phyloP scores from a whole-genome alignment of 768 basidiomycete species.

The Lentinula lateritia region DNA sequence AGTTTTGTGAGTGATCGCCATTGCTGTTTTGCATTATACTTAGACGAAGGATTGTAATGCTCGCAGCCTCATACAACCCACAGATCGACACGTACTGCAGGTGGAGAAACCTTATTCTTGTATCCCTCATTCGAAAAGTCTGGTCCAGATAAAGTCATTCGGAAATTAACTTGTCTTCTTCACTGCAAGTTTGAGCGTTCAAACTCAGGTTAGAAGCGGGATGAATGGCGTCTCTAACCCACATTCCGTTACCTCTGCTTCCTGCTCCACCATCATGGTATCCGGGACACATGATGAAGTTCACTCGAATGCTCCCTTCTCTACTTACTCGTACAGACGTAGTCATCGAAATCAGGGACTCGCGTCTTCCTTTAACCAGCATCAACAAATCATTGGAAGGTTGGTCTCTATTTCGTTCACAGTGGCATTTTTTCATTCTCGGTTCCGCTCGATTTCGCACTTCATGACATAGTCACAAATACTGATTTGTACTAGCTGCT shows the following conservation, averaged over 20 bases:
- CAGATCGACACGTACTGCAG: background rate
- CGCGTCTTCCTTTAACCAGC: slow-evolving; percentile 87
- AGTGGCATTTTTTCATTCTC: background rate
- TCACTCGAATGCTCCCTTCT: slow-evolving; percentile 68
- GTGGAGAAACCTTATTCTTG: background rate
- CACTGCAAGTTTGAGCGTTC: background rate
- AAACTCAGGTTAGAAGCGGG: background rate
- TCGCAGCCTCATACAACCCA: background rate
- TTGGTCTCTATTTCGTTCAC: slow-evolving; percentile 24
- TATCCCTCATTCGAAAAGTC: background rate
- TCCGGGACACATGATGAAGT: slow-evolving; percentile 93
- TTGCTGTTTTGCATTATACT: no score
- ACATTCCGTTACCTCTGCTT: slow-evolving; percentile 38
- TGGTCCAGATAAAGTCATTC: background rate
- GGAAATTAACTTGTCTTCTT: background rate
- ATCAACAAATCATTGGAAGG: slow-evolving; percentile 89
- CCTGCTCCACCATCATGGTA: slow-evolving; percentile 87
- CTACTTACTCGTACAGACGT: slow-evolving; percentile 81
- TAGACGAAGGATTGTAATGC: background rate
- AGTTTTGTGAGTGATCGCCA: background rate
- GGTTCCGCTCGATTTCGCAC: background rate
- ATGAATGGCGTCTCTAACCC: slow-evolving; percentile 11
- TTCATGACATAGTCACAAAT: background rate
- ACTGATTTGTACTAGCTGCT: slow-evolving; percentile 35
- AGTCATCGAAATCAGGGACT: slow-evolving; percentile 91